A percentile compares a stretch with the other conserved stretches of the same genome.
These are phyloP conservation scores for Amanita rimosa DNA, from an alignment of 768 basidiomycete genomes.

Conservation along the genomic window DNA sequence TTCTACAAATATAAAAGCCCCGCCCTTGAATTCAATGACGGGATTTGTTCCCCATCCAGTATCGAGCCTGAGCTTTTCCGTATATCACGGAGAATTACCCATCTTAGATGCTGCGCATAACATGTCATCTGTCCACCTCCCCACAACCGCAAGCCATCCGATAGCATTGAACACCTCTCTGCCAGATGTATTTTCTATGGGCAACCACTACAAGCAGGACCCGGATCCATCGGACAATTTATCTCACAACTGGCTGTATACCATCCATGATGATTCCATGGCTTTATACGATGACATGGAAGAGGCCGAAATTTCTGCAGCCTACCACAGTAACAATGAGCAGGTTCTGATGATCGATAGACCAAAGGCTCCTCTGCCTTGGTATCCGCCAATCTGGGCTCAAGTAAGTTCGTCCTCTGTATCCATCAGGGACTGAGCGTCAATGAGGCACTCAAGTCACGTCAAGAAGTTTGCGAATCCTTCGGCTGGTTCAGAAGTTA, in stretches of 20 bases:
- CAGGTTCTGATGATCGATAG: constrained; percentile 2
- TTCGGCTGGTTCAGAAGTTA: constrained; percentile 67
- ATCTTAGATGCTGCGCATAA: background rate
- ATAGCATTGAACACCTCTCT: background rate
- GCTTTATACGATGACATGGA: background rate
- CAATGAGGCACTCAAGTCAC: constrained; percentile 34
- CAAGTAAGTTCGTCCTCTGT: constrained; percentile 16
- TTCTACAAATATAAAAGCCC: background rate
- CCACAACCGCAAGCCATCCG: too few species aligned
- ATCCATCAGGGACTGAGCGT: constrained; percentile 2
- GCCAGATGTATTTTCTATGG: background rate
- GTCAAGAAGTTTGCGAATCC: constrained; percentile 78
- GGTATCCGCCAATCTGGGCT: constrained; percentile 32
- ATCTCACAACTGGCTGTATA: background rate
- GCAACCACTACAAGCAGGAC: background rate
- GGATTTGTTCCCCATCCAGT: background rate
- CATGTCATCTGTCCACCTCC: too few species aligned
- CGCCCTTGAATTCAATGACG: background rate
- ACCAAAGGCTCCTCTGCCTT: constrained; percentile 13
- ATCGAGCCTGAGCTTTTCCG: background rate
- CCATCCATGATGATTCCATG: background rate
- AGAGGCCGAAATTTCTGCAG: background rate
- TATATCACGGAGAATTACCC: background rate
- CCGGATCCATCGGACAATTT: background rate
- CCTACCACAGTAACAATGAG: background rate